A percentile compares a stretch with the other conserved stretches of the same genome.
These are phyloP conservation scores for Aspergillus awamori DNA, from an alignment of 2,329 filamentous ascomycete genomes.

Conservation along the genomic window DNA sequence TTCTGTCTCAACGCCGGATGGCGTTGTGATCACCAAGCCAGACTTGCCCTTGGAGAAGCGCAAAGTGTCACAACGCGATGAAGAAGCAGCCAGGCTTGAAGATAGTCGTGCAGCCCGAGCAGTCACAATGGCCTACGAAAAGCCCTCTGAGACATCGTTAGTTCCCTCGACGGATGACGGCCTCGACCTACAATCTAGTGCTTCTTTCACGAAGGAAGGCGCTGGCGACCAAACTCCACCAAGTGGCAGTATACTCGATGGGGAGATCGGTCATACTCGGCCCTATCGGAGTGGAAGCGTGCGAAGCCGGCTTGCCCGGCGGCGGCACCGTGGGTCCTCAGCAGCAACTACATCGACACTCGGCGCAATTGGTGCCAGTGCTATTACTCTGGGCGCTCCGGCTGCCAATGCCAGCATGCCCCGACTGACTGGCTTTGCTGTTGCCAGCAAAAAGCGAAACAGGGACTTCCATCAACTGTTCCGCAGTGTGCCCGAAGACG, in stretches of 20 bases:
- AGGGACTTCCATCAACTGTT: constrained; percentile 92
- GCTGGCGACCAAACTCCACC: constrained; percentile 68
- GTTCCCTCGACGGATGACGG: constrained; percentile 42
- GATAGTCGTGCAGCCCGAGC: constrained; percentile 62
- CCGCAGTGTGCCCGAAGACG: constrained; percentile 95
- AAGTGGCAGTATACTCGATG: constrained; percentile 65
- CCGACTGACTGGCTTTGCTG: constrained; percentile 90
- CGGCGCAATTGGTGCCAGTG: constrained; percentile 71
- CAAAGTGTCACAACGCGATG: constrained; percentile 49
- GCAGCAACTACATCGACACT: constrained; percentile 71
- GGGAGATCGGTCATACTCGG: constrained; percentile 53
- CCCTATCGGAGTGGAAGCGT: constrained; percentile 69
- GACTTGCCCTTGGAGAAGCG: constrained; percentile 36
- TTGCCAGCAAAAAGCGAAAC: constrained; percentile 94
- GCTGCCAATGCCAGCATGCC: constrained; percentile 62
- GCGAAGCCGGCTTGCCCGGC: constrained; percentile 63
- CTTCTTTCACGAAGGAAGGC: constrained; percentile 33
- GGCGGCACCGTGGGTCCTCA: constrained; percentile 82
- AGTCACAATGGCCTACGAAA: constrained; percentile 63
- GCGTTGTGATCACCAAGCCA: constrained; percentile 41
- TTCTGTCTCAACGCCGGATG: constrained; percentile 41
- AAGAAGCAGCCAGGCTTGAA: constrained; percentile 59
- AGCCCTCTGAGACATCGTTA: constrained; percentile 41
- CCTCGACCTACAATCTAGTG: constrained; percentile 33
- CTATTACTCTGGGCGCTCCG: constrained; percentile 69